phyloP scores from a whole-genome alignment of 495 filamentous ascomycete species.

The Aspergillus affinis region DNA sequence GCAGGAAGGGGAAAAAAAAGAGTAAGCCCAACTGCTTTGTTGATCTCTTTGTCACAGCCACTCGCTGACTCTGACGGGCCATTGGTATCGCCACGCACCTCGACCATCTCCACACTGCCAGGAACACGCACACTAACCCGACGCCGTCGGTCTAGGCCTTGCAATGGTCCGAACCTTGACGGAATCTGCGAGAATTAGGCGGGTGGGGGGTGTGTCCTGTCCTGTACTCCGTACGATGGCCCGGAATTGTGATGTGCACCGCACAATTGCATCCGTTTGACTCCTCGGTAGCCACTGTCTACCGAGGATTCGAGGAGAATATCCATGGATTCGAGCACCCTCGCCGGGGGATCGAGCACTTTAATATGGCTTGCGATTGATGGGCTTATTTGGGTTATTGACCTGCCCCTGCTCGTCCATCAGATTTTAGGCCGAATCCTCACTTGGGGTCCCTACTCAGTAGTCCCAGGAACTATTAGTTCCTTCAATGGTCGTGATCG shows the following conservation, averaged over 20 bases:
- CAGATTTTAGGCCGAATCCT: not conserved
- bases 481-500: not conserved
- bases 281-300: no score
- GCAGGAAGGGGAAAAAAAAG: not conserved
- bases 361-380: not conserved
- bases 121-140: constrained; percentile 27
- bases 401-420: not conserved
- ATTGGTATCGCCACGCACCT: constrained; percentile 26
- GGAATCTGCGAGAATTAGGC: constrained; percentile 1
- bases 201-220: not conserved
- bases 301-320: no score
- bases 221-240: not conserved
- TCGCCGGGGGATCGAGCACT: no score
- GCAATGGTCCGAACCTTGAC: constrained; percentile 25
- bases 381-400: not conserved
- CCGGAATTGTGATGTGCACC: constrained; percentile 33
- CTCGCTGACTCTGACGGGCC: not conserved
- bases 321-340: no score
- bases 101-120: constrained; percentile 18
- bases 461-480: not conserved
- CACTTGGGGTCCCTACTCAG: not conserved
- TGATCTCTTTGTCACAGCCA: not conserved
- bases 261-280: not conserved
- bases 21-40: not conserved
- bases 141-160: constrained; percentile 31